Evolutionary conservation across 2,329 filamentous ascomycete species (phyloP), one percentile per base, ranked within the genome.

Genomic region (Ambrosiella xylebori): DNA sequence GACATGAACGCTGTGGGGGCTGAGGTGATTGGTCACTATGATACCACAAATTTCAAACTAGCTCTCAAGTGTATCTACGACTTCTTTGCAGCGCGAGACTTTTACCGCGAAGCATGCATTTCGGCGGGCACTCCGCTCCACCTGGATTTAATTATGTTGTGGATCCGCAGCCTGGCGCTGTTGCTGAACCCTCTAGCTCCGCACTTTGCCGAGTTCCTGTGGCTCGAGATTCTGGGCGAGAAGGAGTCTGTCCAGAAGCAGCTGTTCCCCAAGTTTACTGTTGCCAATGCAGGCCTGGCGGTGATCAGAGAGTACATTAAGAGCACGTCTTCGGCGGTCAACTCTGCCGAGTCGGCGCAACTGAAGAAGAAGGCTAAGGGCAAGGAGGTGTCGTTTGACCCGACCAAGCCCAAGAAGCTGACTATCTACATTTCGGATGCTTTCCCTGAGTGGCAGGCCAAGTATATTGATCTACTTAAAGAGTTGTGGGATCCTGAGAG

Each of bases 121-220:
- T 82, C 85, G 27, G 84, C 86, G 4, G 85, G 85, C 54, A 80
- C 93, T 62, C 84, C 86, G 65, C 91, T 97, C 84, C 90, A 97
- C 73, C 80, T 81, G 64, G 86, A 89, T 63, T 75, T 94, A 9
- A 77, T 91, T 38, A 73, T 80, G 64, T 80, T 84, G 64, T 98
- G 93, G 71, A 82, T 95, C 63, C 85, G 94, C 71, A 77, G 94
- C 17, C 91, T 96, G 70, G 83, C 86, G 51, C 77, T 95, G 55
- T 76, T 96, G 66, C 74, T 97, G 64, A 79, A 85, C 2, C 86
- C 89, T 56, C 83, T 97, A 62, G 84, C 91, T 1, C 91, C 93
- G 60, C 93, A 98, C 71, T 97, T 89, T 85, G 77, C 88, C 52
- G 93, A 98, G 68, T 86, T 95, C 71, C 82, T 98, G 67, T 97